Evolutionary conservation across 768 basidiomycete genomes (phyloP), one percentile per base, ranked within the genome.

Genomic region (Boletus sensibilis): DNA sequence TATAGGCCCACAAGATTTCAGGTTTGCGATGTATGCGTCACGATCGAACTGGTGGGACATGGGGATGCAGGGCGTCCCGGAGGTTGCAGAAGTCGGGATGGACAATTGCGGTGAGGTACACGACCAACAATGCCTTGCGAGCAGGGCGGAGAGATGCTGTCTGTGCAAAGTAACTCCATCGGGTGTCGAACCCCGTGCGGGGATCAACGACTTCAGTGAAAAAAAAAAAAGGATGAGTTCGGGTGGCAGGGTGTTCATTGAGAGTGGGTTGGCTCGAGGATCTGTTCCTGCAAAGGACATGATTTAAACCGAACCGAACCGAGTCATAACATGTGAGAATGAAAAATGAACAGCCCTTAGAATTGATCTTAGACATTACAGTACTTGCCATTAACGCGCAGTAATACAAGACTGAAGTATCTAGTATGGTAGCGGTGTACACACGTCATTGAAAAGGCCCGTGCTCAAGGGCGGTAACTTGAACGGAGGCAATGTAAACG

Each of bases 401-500:
- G 21, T 31, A 29, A n/a, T 48, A 49, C 41, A 45, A 4, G 20
- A 38, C 7, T 14, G 4, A 18, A 23, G 49, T 52, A 21, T 34
- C 50, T 58, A 61, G 6, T 4, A 38, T 4, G 53, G 21, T 5
- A 53, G 27, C 21, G 60, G 18, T 10, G 35, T 9, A 52, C 38
- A 12, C 11, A 40, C 4, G 18, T 44, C 58, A 6, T 50, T 21
- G 20, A 68, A 70, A 13, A 70, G 29, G 33, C 45, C 40, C 1
- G 41, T 20, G 13, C 46, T 48, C 56, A 68, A 41, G 6, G 68
- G 56, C 5, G 68, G 68, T 10, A 68, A 35, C 52, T 56, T 48
- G 48, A 68, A 68, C 8, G 65, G 68, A n/a, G 68, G 68, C 1
- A 68, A 44, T 9, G 43, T 50, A 43, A 68, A 65, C 43, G 11